Base-by-base conservation (phyloP, 176 grass and related monocot species). In the Rhipidocladum racemiflorum region DNA sequence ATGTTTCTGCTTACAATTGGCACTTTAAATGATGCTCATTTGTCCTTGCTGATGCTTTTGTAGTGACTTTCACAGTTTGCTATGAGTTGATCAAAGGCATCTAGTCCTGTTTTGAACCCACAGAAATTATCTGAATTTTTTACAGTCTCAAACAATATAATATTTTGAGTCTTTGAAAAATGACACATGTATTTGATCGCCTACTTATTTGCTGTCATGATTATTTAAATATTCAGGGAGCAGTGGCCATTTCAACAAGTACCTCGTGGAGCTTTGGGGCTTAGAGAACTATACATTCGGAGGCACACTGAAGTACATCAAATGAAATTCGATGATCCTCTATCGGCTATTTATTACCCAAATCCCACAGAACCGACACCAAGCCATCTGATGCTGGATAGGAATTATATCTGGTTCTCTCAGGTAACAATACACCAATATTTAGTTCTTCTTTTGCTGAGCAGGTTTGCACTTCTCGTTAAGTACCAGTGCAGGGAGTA, bases 261-360 rank as follows among this genome's bases (percentile, higher is more conserved):
- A 74, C 76, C 86, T 54, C 5, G 10, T 86, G 86, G 75, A 77
- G 79, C 68, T 70, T 79, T 61, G 3, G 84, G 91, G 45, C 77
- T 92, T 51, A 83, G 88, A 88, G 81, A 94, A 78, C 57, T 85
- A n/a, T 94, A 94, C 74, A 71, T 94, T 46, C 15, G 27, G 54
- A 87, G 92, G 55, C 81, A 91, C 55, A 82, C 81, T 81, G 86
- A 89, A 75, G 67, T 91, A 70, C 77, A 86, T 57, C 74, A 92
- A 87, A 94, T 97, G 92, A 92, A 91, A 83, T 97, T 91, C 78
- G 57, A 38, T 4, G 94, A 97, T 69, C 92, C 94, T 4, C 4
- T 55, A 46, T 77, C 69, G 23, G 28, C 32, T 62, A 55, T 70
- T 80, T 88, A 83, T 45, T 16, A 68, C 61, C 23, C 44, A 53